A percentile compares a stretch with the other conserved stretches of the same genome.
Conservation (phyloP, 2,329 filamentous ascomycete species). For the Diaporthe longicolla region DNA sequence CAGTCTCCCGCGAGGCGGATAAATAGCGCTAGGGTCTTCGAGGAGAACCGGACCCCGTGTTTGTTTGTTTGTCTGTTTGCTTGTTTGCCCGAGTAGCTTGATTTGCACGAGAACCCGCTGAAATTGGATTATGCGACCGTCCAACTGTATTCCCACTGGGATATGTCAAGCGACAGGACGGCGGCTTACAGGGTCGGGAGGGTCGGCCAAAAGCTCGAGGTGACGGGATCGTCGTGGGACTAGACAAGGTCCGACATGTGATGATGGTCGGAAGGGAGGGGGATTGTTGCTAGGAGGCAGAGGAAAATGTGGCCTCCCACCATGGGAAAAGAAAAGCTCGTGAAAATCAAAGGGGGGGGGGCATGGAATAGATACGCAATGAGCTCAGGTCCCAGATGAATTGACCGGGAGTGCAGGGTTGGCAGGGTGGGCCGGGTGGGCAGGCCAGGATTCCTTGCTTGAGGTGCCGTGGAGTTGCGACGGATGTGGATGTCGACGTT, state of each 20-base stretch:
- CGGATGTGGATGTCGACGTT: slow-evolving; percentile 25
- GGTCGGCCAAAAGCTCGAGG: neutral
- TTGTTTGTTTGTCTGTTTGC: too few relatives aligned
- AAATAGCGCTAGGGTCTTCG: neutral
- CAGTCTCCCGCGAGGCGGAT: slow-evolving; percentile 10
- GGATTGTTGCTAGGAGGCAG: slow-evolving; percentile 22
- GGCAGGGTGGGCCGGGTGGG: slow-evolving; percentile 26
- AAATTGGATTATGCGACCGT: neutral
- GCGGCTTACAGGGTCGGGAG: neutral
- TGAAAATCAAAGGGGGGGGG: slow-evolving; percentile 28
- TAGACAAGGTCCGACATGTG: slow-evolving; percentile 17
- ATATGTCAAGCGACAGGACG: neutral
- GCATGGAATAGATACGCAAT: slow-evolving; percentile 22
- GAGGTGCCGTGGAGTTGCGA: slow-evolving; percentile 26
- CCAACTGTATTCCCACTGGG: neutral
- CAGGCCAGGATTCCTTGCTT: slow-evolving; percentile 33
- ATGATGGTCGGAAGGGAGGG: neutral
- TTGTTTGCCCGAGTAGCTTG: neutral
- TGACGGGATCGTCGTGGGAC: slow-evolving; percentile 1
- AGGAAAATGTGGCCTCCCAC: slow-evolving; percentile 11
- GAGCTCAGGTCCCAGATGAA: slow-evolving; percentile 25
- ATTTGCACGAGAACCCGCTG: neutral
- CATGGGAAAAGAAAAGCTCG: slow-evolving; percentile 11
- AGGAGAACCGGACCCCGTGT: slow-evolving; percentile 1
- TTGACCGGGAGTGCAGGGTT: slow-evolving; percentile 21